Conservation (phyloP, 78 protist species). For the Acrasis kona region DNA sequence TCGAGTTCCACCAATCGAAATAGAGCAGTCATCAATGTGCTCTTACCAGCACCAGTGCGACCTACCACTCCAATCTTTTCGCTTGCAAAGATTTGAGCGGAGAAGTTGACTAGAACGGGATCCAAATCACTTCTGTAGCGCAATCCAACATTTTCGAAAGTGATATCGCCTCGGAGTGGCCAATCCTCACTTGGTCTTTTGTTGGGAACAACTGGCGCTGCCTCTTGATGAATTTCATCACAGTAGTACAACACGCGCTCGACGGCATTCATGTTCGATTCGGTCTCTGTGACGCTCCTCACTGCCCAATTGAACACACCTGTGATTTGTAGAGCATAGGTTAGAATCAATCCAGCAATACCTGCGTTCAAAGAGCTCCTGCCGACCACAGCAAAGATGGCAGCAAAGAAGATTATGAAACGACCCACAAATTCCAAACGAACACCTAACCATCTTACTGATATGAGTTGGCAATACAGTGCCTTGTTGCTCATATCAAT, state of each 20-base stretch:
- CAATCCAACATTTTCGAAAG: constrained; percentile 26
- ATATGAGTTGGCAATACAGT: background rate
- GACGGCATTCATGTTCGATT: constrained; percentile 15
- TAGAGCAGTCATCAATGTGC: constrained; percentile 36
- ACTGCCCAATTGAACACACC: constrained; percentile 2
- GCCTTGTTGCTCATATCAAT: background rate
- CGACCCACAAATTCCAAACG: constrained; percentile 13
- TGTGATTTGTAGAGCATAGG: background rate
- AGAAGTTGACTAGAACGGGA: constrained; percentile 42
- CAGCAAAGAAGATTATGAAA: background rate
- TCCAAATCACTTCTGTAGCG: constrained; percentile 34
- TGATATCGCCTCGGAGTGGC: constrained; percentile 9
- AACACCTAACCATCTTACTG: constrained; percentile 3
- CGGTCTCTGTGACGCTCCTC: background rate
- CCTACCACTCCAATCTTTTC: constrained; percentile 80
- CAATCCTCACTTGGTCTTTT: constrained; percentile 10
- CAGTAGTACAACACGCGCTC: constrained; percentile 17
- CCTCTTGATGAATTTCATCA: constrained; percentile 14
- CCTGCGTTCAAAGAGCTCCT: background rate
- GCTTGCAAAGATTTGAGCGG: constrained; percentile 18
- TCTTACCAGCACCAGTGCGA: constrained; percentile 76
- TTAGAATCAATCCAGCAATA: background rate
- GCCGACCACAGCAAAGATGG: background rate
- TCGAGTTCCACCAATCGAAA: constrained; percentile 40
- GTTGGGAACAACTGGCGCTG: constrained; percentile 7